Base-by-base conservation (phyloP, 176 grass and related monocot genomes). In the Eleusine coracana region DNA sequence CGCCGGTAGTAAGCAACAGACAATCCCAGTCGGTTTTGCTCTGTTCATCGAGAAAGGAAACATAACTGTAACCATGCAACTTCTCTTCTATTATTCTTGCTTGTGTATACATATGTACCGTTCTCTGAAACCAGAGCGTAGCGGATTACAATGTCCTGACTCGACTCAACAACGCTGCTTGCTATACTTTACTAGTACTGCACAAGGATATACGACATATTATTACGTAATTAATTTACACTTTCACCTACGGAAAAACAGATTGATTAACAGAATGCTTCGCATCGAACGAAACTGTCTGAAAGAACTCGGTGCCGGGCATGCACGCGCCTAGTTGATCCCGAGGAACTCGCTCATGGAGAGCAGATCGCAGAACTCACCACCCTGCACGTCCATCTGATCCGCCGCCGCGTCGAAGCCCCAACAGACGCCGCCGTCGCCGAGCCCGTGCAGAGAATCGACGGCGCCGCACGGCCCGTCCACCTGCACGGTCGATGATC, bases 261-360 rank as follows among this genome's bases (percentile, higher is more conserved):
- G 73, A 74, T 55, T 10, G 29, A 61, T 55, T 20, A 39, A 82
- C 13, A 56, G 27, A 69, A 41, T 16, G 12, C 25, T 74, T 54
- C 10, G 34, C 31, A 10, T 48, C 13, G 87, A 34, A 80, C 13
- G 87, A 34, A 80, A 75, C 82, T 11, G 70, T 68, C 21, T 40
- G 38, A 38, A 77, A 48, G 18, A 73, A 44, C n/a, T n/a, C n/a
- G n/a, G n/a, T n/a, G n/a, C n/a, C n/a, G n/a, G n/a, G n/a, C n/a
- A 7, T 18, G 52, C 55, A n/a, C 37, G 58, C 62, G 58, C 70
- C 74, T 87, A 90, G 84, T 90, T 90, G 80, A 87, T 87, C 36
- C 84, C 89, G 74, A 89, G 67, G 81, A 87, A 85, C 13, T 88
- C 89, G 71, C 72, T 78, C 56, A 91, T 68, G 2, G 81, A 83